Evolutionary conservation across 495 filamentous ascomycete species (phyloP).

Genomic region (Immersiella caudata): DNA sequence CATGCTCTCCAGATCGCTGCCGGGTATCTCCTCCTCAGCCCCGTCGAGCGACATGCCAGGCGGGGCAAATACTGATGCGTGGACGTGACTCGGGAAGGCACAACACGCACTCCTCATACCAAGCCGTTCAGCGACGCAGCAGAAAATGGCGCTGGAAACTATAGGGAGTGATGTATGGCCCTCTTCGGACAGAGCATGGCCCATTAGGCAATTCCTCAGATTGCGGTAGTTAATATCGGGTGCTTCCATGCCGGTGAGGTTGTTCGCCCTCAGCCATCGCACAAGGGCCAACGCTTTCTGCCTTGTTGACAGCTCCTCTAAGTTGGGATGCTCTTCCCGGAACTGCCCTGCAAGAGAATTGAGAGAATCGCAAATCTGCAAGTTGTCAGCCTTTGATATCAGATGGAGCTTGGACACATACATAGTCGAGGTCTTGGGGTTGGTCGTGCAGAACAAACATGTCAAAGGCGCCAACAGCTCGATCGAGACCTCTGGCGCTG

Average conservation of each 20-base stretch:
- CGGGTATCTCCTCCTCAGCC: slow-evolving; percentile 23
- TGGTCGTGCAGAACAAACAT: slow-evolving; percentile 77
- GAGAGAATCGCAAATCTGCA: slow-evolving; percentile 61
- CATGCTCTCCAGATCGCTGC: slow-evolving; percentile 57
- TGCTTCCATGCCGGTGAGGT: slow-evolving; percentile 67
- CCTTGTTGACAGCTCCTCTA: slow-evolving; percentile 58
- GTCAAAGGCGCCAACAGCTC: slow-evolving; percentile 79
- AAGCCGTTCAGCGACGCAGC: slow-evolving; percentile 52
- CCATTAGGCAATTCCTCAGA: slow-evolving; percentile 83
- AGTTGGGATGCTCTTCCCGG: slow-evolving; percentile 48
- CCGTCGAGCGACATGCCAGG: slow-evolving; percentile 66
- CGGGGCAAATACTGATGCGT: slow-evolving; percentile 67
- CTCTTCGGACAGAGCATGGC: slow-evolving; percentile 68
- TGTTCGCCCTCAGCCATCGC: slow-evolving; percentile 63
- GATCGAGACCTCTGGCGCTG: slow-evolving; percentile 57
- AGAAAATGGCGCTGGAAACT: slow-evolving; percentile 66
- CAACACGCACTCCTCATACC: slow-evolving; percentile 73
- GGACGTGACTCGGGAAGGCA: slow-evolving; percentile 78
- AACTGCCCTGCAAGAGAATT: slow-evolving; percentile 64
- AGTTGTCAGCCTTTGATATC: slow-evolving; percentile 13
- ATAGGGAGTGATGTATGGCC: slow-evolving; percentile 76
- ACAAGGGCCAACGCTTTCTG: slow-evolving; percentile 69
- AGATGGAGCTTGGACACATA: slow-evolving; percentile 38
- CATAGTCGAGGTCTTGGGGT: slow-evolving; percentile 72
- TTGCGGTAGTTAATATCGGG: slow-evolving; percentile 68